These are phyloP conservation scores for Rubroshorea leprosula DNA, from an alignment of 345 rosid species.

Conservation along the genomic window DNA sequence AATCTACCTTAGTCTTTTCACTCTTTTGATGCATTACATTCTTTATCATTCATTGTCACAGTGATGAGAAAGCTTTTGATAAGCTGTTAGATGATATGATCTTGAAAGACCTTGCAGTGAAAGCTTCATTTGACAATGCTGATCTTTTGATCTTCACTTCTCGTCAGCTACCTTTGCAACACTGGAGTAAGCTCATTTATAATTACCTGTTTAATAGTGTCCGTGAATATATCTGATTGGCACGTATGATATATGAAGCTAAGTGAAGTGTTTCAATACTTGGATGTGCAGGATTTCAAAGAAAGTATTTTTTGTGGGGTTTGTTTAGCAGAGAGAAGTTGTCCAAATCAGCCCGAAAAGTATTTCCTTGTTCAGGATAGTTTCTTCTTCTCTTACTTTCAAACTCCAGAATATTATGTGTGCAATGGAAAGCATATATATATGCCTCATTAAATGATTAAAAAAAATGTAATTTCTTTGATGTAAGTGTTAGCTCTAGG, in stretches of 20 bases:
- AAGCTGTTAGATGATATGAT: background rate
- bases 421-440: too few relatives aligned
- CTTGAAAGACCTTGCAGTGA: background rate
- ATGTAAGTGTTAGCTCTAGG: too few relatives aligned
- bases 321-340: conserved; percentile 2
- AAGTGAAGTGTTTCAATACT: background rate
- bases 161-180: conserved; percentile 1
- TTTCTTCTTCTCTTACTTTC: background rate
- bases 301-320: background rate
- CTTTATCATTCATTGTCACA: background rate
- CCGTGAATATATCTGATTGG: background rate
- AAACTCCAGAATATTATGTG: too few relatives aligned
- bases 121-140: background rate
- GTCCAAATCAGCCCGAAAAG: background rate
- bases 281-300: background rate
- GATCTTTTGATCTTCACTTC: conserved; percentile 8
- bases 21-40: background rate
- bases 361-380: background rate
- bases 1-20: background rate
- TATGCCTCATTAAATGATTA: too few relatives aligned
- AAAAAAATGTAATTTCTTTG: too few relatives aligned
- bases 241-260: too few relatives aligned
- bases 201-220: background rate
- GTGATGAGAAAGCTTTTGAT: background rate
- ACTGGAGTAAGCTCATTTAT: background rate